Conservation (phyloP, 768 basidiomycete genomes). For the Hydnomerulius pinastri region DNA sequence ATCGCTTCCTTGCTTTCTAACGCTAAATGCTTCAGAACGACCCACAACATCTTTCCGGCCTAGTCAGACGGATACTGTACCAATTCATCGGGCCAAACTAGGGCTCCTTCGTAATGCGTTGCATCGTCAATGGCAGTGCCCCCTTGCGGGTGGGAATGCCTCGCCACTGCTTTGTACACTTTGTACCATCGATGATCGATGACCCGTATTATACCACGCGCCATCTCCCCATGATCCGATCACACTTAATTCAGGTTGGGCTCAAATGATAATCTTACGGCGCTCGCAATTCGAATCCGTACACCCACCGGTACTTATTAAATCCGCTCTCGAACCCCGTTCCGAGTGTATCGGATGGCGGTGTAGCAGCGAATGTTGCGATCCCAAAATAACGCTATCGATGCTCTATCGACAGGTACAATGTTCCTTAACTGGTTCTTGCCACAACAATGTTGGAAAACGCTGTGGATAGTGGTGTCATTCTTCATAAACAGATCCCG, state of each 20-base stretch:
- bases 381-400: no score
- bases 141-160: background rate
- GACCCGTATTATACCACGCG: background rate
- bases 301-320: background rate
- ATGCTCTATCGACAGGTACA: no score
- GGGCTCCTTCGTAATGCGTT: background rate
- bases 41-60: conserved; percentile 78
- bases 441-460: no score
- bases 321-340: background rate
- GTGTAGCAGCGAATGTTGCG: no score
- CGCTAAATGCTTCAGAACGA: conserved; percentile 45
- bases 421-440: no score
- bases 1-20: background rate
- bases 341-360: no score
- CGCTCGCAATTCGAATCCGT: background rate
- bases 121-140: background rate
- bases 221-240: no score
- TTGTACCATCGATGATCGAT: background rate
- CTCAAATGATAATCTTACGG: background rate
- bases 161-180: background rate
- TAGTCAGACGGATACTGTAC: conserved; percentile 80
- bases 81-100: conserved; percentile 90
- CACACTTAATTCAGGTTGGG: no score
- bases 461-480: no score
- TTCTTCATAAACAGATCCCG: no score